Conservation (phyloP, 306 rosid genomes). For the Cucurbita ficifolia region DNA sequence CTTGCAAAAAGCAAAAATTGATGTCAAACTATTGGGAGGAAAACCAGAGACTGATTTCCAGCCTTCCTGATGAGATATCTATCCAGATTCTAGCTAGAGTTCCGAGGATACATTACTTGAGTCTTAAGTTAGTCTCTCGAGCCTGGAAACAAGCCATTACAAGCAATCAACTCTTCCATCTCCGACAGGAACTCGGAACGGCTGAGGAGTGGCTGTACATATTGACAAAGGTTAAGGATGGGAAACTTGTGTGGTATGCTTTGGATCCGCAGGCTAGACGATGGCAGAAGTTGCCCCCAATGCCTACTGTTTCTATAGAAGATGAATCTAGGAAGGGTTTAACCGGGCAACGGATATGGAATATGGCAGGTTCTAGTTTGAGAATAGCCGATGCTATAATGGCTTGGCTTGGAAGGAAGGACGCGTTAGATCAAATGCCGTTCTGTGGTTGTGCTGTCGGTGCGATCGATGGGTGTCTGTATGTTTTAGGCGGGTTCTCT, state of each 20-base stretch:
- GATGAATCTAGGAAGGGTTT: constrained; percentile 42
- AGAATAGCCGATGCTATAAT: constrained; percentile 62
- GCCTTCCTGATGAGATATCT: constrained; percentile 86
- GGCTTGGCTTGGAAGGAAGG: constrained; percentile 71
- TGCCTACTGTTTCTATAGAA: constrained; percentile 47
- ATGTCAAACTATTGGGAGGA: constrained; percentile 36
- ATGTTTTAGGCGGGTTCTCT: constrained; percentile 86
- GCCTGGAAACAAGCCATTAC: constrained; percentile 58
- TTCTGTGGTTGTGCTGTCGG: constrained; percentile 80
- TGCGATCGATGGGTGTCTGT: constrained; percentile 71
- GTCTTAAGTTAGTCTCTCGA: constrained; percentile 49
- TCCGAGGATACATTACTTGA: constrained; percentile 56
- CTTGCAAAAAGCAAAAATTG: constrained; percentile 63
- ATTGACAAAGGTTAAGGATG: constrained; percentile 57
- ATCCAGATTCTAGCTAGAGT: constrained; percentile 80
- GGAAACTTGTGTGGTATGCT: constrained; percentile 59
- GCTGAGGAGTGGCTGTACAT: constrained; percentile 89
- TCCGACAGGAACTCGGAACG: constrained; percentile 65
- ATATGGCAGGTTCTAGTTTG: constrained; percentile 49
- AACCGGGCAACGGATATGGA: constrained; percentile 56
- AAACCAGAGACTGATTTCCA: constrained; percentile 59
- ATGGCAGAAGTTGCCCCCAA: constrained; percentile 79
- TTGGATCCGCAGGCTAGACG: constrained; percentile 55
- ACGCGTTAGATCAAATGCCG: constrained; percentile 69
- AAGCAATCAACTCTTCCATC: constrained; percentile 42